These are phyloP conservation scores for Acmispon strigosus DNA, from an alignment of 306 rosid species.

Conservation along the genomic window DNA sequence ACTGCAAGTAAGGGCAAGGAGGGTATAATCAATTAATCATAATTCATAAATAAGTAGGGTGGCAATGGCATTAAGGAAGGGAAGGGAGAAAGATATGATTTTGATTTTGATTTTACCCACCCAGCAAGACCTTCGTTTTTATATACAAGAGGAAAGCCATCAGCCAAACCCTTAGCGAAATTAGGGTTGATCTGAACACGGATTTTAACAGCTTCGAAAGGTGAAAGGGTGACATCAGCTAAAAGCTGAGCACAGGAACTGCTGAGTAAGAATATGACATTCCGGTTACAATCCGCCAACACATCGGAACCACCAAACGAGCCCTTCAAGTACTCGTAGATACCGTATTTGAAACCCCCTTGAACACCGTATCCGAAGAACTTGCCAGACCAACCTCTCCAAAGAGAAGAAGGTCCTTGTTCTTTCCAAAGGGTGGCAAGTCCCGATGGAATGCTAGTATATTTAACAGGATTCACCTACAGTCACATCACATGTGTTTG, in stretches of 20 bases:
- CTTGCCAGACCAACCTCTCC: constrained; percentile 86
- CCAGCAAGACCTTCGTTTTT: constrained; percentile 49
- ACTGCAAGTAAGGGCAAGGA: constrained; percentile 29
- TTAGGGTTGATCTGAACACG: constrained; percentile 52
- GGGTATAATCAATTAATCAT: no score
- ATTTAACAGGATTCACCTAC: constrained; percentile 58
- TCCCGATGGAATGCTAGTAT: constrained; percentile 49
- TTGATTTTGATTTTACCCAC: constrained; percentile 1
- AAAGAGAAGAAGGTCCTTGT: constrained; percentile 58
- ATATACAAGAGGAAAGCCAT: constrained; percentile 58
- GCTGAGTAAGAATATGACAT: constrained; percentile 56
- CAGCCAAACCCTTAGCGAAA: constrained; percentile 58
- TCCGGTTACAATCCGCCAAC: constrained; percentile 29
- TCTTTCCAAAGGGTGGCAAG: constrained; percentile 58
- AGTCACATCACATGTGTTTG: no score
- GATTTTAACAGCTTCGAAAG: constrained; percentile 64
- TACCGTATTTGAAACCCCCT: constrained; percentile 68
- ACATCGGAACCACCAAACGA: constrained; percentile 33
- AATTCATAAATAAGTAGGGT: no score
- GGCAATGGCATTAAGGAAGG: no score
- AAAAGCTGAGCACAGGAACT: constrained; percentile 61
- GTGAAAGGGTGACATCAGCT: constrained; percentile 67
- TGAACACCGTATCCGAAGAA: constrained; percentile 64
- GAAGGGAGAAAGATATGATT: not conserved
- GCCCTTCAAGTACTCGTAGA: constrained; percentile 72